phyloP scores from a whole-genome alignment of 345 rosid genomes.

The Litchi chinensis region DNA sequence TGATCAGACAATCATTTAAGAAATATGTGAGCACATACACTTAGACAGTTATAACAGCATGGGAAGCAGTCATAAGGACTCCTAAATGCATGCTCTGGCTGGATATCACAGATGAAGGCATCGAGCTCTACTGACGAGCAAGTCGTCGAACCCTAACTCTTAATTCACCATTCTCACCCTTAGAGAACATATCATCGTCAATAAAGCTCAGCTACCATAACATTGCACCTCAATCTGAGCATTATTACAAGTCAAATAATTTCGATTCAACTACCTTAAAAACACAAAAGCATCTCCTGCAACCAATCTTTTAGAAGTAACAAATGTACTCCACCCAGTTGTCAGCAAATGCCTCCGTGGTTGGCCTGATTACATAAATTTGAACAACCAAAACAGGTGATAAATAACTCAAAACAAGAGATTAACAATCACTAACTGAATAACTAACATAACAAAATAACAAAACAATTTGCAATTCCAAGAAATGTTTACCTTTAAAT shows the following conservation, averaged over 20 bases:
- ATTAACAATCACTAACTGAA: neutral
- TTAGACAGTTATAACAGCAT: no score
- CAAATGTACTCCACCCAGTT: constrained; percentile 84
- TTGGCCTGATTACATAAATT: constrained; percentile 48
- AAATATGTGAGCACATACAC: no score
- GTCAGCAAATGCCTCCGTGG: constrained; percentile 82
- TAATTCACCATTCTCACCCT: constrained; percentile 58
- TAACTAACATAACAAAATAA: neutral
- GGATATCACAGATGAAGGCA: constrained; percentile 72
- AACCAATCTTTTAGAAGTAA: constrained; percentile 50
- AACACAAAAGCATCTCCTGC: no score
- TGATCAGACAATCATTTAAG: no score
- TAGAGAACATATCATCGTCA: constrained; percentile 22
- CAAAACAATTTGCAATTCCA: neutral
- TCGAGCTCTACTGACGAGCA: constrained; percentile 49
- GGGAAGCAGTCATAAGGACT: no score
- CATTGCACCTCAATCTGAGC: no score
- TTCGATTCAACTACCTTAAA: no score
- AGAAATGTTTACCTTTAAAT: constrained; percentile 54
- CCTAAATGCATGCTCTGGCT: constrained; percentile 87
- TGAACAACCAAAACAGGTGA: neutral
- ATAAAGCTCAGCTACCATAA: no score
- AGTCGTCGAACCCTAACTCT: constrained; percentile 67
- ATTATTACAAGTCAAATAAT: no score
- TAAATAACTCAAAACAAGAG: neutral